phyloP scores from a whole-genome alignment of 805 yeast species.

The Ogataea paradorogensis region DNA sequence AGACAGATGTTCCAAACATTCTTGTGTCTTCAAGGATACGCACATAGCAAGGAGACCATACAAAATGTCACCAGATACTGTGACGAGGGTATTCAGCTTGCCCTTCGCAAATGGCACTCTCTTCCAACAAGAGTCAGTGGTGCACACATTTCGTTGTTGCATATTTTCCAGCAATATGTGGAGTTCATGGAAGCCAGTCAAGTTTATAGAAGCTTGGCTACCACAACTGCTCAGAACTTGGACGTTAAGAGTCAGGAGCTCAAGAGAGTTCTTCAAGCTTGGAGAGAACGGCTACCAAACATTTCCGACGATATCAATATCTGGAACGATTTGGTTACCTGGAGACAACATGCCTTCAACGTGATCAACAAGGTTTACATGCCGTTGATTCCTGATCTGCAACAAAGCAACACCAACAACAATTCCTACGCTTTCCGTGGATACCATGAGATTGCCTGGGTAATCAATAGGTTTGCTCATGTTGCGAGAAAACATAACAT shows the following conservation, averaged over 20 bases:
- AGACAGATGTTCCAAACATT: constrained; percentile 95
- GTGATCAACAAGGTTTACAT: constrained; percentile 92
- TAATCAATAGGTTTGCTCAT: constrained; percentile 95
- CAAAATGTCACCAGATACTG: constrained; percentile 82
- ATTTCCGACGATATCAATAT: constrained; percentile 96
- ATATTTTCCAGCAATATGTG: constrained; percentile 94
- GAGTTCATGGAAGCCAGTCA: constrained; percentile 98
- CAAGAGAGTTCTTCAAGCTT: constrained; percentile 90
- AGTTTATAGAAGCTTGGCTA: constrained; percentile 79
- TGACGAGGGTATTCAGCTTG: constrained; percentile 94
- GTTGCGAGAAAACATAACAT: constrained; percentile 95
- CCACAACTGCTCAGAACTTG: constrained; percentile 88
- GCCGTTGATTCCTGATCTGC: constrained; percentile 85
- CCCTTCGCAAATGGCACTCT: constrained; percentile 89
- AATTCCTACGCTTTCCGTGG: constrained; percentile 97
- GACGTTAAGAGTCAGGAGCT: constrained; percentile 93
- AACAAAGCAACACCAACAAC: constrained; percentile 67
- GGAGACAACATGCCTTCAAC: constrained; percentile 98
- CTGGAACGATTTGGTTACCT: constrained; percentile 96
- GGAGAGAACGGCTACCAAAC: constrained; percentile 97
- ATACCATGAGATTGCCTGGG: constrained; percentile 99
- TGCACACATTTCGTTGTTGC: constrained; percentile 87
- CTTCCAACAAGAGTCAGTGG: constrained; percentile 70
- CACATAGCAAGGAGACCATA: constrained; percentile 82
- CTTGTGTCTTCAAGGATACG: constrained; percentile 86